A percentile compares a stretch with the other conserved stretches of the same genome.
Conservation (phyloP, 805 yeast species). For the Candida tallmaniae region DNA sequence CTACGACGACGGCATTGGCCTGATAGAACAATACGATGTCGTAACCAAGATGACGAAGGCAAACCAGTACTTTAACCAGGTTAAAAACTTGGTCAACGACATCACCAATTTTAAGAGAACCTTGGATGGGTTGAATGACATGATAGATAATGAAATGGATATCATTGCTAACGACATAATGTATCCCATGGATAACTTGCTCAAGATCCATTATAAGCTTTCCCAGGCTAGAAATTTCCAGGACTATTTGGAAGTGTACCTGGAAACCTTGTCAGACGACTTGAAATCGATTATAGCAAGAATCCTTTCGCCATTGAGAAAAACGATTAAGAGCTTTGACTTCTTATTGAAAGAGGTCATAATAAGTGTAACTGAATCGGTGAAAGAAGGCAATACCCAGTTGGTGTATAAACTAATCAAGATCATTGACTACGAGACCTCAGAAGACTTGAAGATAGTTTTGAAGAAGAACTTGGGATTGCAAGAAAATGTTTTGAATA, state of each 20-base stretch:
- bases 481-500: constrained; percentile 12
- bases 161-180: constrained; percentile 29
- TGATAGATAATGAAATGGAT: constrained; percentile 45
- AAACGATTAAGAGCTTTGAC: constrained; percentile 56
- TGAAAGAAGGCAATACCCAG: constrained; percentile 62
- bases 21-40: constrained; percentile 63
- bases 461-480: constrained; percentile 30
- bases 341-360: constrained; percentile 60
- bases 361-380: constrained; percentile 64
- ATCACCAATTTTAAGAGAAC: constrained; percentile 54
- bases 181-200: constrained; percentile 50
- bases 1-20: constrained; percentile 51
- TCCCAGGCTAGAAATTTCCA: constrained; percentile 70
- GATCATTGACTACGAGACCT: constrained; percentile 74
- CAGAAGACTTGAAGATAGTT: constrained; percentile 58
- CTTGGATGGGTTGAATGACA: constrained; percentile 43
- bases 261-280: constrained; percentile 51
- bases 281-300: constrained; percentile 60
- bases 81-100: constrained; percentile 58
- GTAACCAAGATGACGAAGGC: constrained; percentile 63
- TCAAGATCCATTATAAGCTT: constrained; percentile 65
- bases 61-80: constrained; percentile 68
- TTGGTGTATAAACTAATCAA: constrained; percentile 70
- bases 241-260: constrained; percentile 64
- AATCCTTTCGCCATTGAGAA: constrained; percentile 47